Base-by-base conservation (phyloP, 108 stramenopile genomes). In the Skeletonema tropicum region DNA sequence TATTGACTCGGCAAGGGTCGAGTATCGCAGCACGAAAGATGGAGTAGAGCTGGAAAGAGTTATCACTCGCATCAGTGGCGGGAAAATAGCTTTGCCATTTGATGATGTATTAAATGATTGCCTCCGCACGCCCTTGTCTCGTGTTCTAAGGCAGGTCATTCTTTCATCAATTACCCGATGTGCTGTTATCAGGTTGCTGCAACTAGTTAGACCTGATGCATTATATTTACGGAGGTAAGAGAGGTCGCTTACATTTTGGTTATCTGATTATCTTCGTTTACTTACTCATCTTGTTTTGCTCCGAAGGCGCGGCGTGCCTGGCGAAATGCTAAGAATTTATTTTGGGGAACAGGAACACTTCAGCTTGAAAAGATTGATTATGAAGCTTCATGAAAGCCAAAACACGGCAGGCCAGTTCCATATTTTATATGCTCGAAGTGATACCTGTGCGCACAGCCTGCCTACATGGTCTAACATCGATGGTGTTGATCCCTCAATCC, bases 331-430 rank as follows among this genome's bases (percentile, higher is more conserved):
- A 10, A 26, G 21, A n/a, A 32, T 36, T 7, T 74, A 74, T 26
- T 74, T 74, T 69, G 57, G 58, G 17, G 21, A 55, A 10, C 74
- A 74, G 39, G 67, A 74, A 13, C 74, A 74, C 31, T 74, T 74
- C 23, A 17, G 62, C 48, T 39, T 74, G 21, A 74, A 69, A 33
- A 41, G 17, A 12, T 63, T 74, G 19, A 32, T 74, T 12, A 9
- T 31, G 17, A 71, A 58, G 38, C 3, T 71, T 60, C 3, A 15
- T 25, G 17, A 25, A 6, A 19, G 11, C 17, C 38, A 49, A 2
- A 30, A 11, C 49, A 7, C 11, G 30, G 21, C 49, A 48, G 7
- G 14, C 23, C 71, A 71, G 45, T 60, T 62, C 2, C 60, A 62
- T 42, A 71, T 71, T 17, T 14, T 71, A 32, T 46, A 59, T 71